Percentiles rank a stretch among this genome's conserved stretches.
Evolutionary conservation across 179 eudicot species (phyloP).

Genomic region (Spinacia oleracea): DNA sequence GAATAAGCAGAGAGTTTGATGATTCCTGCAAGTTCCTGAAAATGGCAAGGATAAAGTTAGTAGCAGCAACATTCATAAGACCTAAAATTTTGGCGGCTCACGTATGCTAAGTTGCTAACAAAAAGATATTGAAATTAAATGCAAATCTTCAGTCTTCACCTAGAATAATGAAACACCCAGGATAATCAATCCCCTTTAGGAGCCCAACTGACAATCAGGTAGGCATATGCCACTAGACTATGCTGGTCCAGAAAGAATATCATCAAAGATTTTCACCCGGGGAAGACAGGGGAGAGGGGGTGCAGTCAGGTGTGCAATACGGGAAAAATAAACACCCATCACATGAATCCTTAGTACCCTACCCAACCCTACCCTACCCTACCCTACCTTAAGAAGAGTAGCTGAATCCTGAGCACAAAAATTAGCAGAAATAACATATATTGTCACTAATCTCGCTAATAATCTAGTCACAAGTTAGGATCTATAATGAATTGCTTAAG

Average conservation of each 20-base stretch:
- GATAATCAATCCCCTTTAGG: neutral
- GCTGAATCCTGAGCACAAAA: neutral
- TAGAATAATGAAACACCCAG: neutral
- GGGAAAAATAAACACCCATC: neutral
- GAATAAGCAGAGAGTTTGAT: conserved; percentile 81
- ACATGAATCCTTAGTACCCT: neutral
- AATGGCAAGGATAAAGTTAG: conserved; percentile 21
- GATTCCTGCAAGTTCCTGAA: conserved; percentile 93
- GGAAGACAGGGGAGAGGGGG: neutral
- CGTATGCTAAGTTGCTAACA: neutral
- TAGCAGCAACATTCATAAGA: conserved; percentile 17
- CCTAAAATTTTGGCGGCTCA: neutral
- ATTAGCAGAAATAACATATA: neutral
- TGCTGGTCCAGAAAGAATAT: neutral
- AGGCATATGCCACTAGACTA: neutral
- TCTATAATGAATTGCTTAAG: neutral
- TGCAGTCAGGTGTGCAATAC: neutral
- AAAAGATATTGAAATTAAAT: neutral
- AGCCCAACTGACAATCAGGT: neutral
- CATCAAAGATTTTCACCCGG: neutral
- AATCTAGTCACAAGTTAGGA: neutral
- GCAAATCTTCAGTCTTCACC: conserved; percentile 9
- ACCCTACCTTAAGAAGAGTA: neutral
- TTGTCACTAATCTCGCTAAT: neutral
- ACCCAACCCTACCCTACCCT: neutral